Evolutionary conservation across 768 basidiomycete species (phyloP), one percentile per base, ranked within the genome.

Genomic region (Boletellus emodensis): DNA sequence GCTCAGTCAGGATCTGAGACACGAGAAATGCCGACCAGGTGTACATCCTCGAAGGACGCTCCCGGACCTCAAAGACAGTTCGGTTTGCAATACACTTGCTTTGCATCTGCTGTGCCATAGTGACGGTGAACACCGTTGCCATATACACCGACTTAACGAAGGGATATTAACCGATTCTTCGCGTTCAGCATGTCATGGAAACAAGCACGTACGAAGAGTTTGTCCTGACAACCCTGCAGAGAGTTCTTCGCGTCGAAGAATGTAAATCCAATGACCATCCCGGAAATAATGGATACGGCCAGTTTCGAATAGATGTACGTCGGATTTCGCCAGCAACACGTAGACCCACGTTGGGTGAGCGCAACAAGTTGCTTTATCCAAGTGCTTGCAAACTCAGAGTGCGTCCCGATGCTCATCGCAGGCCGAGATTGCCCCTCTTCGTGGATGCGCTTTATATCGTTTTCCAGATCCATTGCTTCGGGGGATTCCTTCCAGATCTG

Each of bases 1-100:
- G 39, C 59, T 78, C 77, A 32, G 69, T 67, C 12, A 82, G 51
- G 20, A 83, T 65, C 56, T 79, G 77, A 0, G 82, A 72, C 1
- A 79, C 75, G n/a, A 81, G 53, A 30, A 83, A 67, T 0, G 81
- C 78, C 0, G 78, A 73, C 83, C 83, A 85, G 56, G 71, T 72
- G 62, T 84, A 86, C 75, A 81, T 84, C 40, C 76, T 71, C 41
- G 80, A 81, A 0, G 83, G 80, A 4, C 79, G 72, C 64, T 87
- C 84, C 34, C 84, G 76, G 44, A 82, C 73, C 55, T 84, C 81
- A 54, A 83, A 85, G 33, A 87, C 67, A 6, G 63, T 71, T 22
- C 83, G 77, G 55, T 75, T 75, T 9, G 68, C 65, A 46, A 86
- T 73, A 68, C 79, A 84, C 33, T 76, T 77, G 9, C 78, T 71